Evolutionary conservation across 2,329 filamentous ascomycete species (phyloP).

Genomic region (Furcasterigmium sp.): DNA sequence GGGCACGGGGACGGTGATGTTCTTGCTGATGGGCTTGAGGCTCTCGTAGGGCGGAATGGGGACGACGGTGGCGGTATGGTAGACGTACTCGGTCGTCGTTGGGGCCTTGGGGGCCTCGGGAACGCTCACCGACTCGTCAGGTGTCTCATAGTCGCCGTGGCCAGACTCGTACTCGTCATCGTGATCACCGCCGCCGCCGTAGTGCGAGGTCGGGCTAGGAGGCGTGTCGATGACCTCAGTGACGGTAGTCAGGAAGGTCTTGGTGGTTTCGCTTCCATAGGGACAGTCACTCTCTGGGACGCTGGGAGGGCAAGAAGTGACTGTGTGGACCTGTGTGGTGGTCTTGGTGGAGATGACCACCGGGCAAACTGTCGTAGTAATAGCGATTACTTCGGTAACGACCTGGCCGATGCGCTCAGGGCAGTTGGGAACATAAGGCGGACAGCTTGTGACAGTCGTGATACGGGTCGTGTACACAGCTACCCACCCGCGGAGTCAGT

Average conservation of each 20-base stretch:
- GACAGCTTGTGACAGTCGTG: conserved; percentile 52
- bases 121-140: neutral
- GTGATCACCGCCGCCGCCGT: neutral
- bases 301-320: conserved; percentile 49
- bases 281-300: conserved; percentile 28
- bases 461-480: conserved; percentile 35
- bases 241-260: conserved; percentile 23
- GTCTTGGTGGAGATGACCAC: conserved; percentile 17
- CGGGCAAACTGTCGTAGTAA: conserved; percentile 37
- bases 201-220: neutral
- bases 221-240: neutral
- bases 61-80: neutral
- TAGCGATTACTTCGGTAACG: conserved; percentile 26
- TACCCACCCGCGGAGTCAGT: too few species aligned
- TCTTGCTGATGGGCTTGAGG: conserved; percentile 3
- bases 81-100: conserved; percentile 4
- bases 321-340: conserved; percentile 35
- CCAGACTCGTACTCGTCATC: neutral
- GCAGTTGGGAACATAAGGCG: conserved; percentile 34
- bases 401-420: conserved; percentile 25
- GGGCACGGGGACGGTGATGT: neutral
- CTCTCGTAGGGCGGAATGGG: neutral
- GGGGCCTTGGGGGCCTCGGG: neutral
- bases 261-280: conserved; percentile 28
- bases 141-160: neutral